Conservation (phyloP, 305 asterid genomes). For the Fraxinus albicans region DNA sequence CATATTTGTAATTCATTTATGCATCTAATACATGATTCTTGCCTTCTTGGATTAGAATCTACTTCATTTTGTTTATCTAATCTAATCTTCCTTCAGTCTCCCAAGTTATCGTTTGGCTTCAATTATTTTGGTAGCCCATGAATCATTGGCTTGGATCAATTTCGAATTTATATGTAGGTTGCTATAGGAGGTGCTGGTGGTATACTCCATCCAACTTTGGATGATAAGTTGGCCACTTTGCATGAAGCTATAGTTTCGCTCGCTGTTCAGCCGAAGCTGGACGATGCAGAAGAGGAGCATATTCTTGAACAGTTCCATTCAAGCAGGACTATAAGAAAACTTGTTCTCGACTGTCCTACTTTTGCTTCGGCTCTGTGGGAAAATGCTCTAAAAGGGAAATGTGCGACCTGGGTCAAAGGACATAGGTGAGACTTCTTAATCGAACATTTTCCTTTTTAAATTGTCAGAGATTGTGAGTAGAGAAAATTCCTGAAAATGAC, state of each 20-base stretch:
- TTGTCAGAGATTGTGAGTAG: background rate
- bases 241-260: constrained; percentile 65
- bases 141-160: background rate
- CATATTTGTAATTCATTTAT: background rate
- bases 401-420: constrained; percentile 71
- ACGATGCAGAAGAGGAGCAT: constrained; percentile 57
- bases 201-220: constrained; percentile 62
- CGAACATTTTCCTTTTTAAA: background rate
- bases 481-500: background rate
- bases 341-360: constrained; percentile 69
- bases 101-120: background rate
- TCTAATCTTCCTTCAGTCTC: background rate
- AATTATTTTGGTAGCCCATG: background rate
- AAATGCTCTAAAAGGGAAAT: constrained; percentile 71
- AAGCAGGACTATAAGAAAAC: constrained; percentile 77
- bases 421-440: constrained; percentile 55
- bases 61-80: background rate
- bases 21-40: background rate
- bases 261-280: constrained; percentile 61
- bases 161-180: constrained; percentile 40
- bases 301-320: constrained; percentile 79
- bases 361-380: constrained; percentile 78
- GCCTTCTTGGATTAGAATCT: background rate
- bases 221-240: constrained; percentile 52
- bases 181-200: constrained; percentile 72